Conservation (phyloP, 441 rosid genomes). For the Populus hybrid region DNA sequence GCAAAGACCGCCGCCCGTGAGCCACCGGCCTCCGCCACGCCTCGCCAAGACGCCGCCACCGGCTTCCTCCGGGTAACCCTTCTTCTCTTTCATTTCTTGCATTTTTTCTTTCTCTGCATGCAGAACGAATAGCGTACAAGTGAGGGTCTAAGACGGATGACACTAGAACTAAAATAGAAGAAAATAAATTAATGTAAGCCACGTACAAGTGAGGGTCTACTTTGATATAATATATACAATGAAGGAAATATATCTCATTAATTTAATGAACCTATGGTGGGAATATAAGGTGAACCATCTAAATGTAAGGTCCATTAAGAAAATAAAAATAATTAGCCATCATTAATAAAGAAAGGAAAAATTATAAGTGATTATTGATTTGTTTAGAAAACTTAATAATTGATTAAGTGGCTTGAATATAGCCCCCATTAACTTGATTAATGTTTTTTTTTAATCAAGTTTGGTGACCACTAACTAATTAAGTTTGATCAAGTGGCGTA, state of each 20-base stretch:
- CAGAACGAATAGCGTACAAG: no score
- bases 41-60: no score
- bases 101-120: no score
- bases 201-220: constrained; percentile 19
- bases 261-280: constrained; percentile 14
- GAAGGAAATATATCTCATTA: background rate
- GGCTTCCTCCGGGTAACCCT: no score
- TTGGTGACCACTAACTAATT: background rate
- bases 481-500: background rate
- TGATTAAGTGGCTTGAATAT: background rate
- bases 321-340: background rate
- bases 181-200: constrained; percentile 2
- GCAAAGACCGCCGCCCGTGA: no score
- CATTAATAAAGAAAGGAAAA: no score
- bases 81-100: no score
- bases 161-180: no score
- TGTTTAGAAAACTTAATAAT: background rate
- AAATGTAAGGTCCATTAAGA: constrained; percentile 14
- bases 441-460: background rate
- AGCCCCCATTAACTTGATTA: background rate
- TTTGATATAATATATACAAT: background rate
- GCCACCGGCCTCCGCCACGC: no score
- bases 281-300: constrained; percentile 30
- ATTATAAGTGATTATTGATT: background rate
- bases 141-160: no score